A percentile compares a stretch with the other conserved stretches of the same genome.
Conservation (phyloP, 1,139 yeast genomes). For the Debaryomycetaceae sp. region DNA sequence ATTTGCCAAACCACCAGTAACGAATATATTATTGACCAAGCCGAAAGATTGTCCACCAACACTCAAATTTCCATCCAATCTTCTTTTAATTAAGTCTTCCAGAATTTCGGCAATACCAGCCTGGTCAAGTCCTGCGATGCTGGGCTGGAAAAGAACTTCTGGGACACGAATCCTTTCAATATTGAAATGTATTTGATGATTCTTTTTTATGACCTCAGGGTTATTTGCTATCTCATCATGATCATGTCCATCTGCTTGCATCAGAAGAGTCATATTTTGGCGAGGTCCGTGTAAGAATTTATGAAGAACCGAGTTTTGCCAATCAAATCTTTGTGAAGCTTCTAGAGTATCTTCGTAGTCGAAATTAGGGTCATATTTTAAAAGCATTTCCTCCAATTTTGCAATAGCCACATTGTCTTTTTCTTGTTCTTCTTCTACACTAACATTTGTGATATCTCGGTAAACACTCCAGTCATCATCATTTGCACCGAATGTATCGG, state of each 20-base stretch:
- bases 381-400: constrained; percentile 67
- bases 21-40: constrained; percentile 60
- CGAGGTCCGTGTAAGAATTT: constrained; percentile 88
- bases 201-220: constrained; percentile 43
- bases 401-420: constrained; percentile 61
- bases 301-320: constrained; percentile 79
- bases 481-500: constrained; percentile 92
- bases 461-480: constrained; percentile 96
- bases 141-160: constrained; percentile 90
- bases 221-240: constrained; percentile 43
- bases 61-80: constrained; percentile 51
- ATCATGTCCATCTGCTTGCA: constrained; percentile 42
- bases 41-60: constrained; percentile 53
- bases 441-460: constrained; percentile 73
- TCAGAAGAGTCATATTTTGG: constrained; percentile 44
- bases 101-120: constrained; percentile 83
- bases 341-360: constrained; percentile 76
- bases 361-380: constrained; percentile 81
- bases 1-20: constrained; percentile 82
- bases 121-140: constrained; percentile 92
- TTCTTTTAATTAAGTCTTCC: constrained; percentile 60
- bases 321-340: constrained; percentile 74
- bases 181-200: constrained; percentile 84
- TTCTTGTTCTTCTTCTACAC: constrained; percentile 70
- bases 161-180: constrained; percentile 90